Conservation (phyloP, 768 basidiomycete genomes). For the Phlebiopsis flavidoalba region DNA sequence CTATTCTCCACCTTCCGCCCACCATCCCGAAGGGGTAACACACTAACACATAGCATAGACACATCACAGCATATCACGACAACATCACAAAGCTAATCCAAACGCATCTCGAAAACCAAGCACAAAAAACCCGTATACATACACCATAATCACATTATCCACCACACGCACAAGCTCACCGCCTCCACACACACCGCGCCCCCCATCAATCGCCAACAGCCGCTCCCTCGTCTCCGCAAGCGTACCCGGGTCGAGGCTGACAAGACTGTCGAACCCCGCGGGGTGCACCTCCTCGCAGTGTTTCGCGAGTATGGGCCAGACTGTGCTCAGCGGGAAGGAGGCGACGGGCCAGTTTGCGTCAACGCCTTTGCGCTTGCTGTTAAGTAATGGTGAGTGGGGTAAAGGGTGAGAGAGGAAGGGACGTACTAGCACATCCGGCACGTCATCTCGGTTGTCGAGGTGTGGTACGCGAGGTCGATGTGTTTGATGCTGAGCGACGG, state of each 20-base stretch:
- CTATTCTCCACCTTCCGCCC: too few species aligned
- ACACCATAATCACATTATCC: too few species aligned
- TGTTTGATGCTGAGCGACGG: constrained; percentile 12
- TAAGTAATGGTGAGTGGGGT: too few species aligned
- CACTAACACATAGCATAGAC: too few species aligned
- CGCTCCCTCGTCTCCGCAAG: constrained; percentile 1
- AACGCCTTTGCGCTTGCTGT: neutral
- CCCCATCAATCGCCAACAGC: neutral
- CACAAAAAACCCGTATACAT: too few species aligned
- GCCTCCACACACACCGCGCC: too few species aligned
- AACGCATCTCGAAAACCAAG: too few species aligned
- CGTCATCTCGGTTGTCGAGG: neutral
- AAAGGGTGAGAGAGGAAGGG: neutral
- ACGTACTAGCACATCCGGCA: constrained; percentile 20
- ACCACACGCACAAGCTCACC: too few species aligned
- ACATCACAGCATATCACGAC: too few species aligned
- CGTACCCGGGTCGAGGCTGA: neutral
- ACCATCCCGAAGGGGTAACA: too few species aligned
- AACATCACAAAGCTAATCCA: too few species aligned
- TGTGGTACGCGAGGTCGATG: constrained; percentile 16
- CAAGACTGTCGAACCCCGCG: constrained; percentile 3
- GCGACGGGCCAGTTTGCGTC: neutral
- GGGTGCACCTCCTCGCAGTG: constrained; percentile 19
- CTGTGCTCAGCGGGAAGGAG: constrained; percentile 4
- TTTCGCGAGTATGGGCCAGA: constrained; percentile 12